Base-by-base conservation (phyloP, 1,139 yeast genomes). In the Geotrichum klebahnii region DNA sequence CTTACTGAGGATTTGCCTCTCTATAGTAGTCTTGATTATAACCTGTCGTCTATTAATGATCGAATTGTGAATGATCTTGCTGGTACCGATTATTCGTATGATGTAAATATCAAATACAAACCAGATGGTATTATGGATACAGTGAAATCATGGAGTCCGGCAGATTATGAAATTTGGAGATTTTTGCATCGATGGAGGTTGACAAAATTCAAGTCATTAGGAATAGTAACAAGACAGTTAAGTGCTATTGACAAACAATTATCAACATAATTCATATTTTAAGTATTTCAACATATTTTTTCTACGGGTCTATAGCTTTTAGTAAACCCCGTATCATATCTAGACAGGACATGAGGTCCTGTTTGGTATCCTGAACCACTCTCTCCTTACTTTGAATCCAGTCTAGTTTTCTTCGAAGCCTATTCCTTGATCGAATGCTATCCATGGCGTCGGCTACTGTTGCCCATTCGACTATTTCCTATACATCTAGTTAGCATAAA, bases 381-480 rank as follows among this genome's bases (percentile, higher is more conserved):
- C 44, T 44, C 12, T 46, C 45, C 14, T 50, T 46, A 19, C 37
- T 32, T 16, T 52, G 50, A 24, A 52, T 46, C 54, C 54, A 52
- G 34, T 48, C 46, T 19, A 52, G 10, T 33, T 52, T 52, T n/a
- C 47, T 35, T 14, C 45, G 37, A 14, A 52, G 49, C 6, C 54
- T 43, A 36, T 41, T 39, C 26, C 52, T 28, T 12, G 51, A 50
- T 6, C 44, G 17, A 12, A 52, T 28, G 23, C 50, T 45, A 35
- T 52, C 54, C 39, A 52, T 40, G 9, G 52, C 17, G 35, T 52
- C 52, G 5, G 54, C 52, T 8, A 52, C 54, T 8, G 54, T 36
- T 10, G 54, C 52, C 54, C 54, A 52, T 14, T 39, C 54, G 4
- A 34, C 47, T 26, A 48, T 41, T 2, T 48, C 54, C 54, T 51